Evolutionary conservation across 2,329 filamentous ascomycete genomes (phyloP).

Genomic region (Stagonosporopsis rhizophila): DNA sequence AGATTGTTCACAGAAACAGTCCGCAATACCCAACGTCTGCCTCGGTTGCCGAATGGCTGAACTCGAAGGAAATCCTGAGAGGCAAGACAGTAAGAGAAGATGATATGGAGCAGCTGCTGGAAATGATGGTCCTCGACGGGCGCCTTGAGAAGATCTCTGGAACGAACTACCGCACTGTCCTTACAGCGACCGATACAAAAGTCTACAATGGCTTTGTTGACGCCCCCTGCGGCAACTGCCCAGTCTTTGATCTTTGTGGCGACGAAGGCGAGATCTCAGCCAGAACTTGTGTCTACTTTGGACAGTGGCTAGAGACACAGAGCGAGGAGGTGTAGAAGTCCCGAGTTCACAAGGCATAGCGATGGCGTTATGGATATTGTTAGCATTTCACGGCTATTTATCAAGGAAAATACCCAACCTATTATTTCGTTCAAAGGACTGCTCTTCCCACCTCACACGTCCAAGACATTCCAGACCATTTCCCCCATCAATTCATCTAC

Average conservation of each 20-base stretch:
- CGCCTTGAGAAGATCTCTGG: conserved; percentile 71
- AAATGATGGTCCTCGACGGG: conserved; percentile 88
- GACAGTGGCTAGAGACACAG: conserved; percentile 71
- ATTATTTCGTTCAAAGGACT: neutral
- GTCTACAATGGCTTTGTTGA: conserved; percentile 81
- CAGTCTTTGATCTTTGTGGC: conserved; percentile 90
- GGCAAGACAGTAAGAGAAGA: conserved; percentile 69
- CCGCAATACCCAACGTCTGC: conserved; percentile 80
- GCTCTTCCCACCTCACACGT: neutral
- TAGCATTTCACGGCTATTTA: conserved; percentile 19
- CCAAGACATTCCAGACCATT: neutral
- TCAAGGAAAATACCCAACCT: conserved; percentile 20
- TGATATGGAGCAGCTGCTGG: conserved; percentile 84
- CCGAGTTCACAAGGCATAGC: conserved; percentile 29
- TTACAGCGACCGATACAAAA: conserved; percentile 51
- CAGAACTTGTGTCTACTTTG: conserved; percentile 89
- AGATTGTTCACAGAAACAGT: conserved; percentile 67
- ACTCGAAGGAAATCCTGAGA: conserved; percentile 71
- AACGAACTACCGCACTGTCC: conserved; percentile 58
- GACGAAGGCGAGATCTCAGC: conserved; percentile 91
- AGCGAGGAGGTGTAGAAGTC: conserved; percentile 34
- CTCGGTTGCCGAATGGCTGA: conserved; percentile 78
- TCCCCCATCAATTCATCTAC: neutral
- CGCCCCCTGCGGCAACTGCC: conserved; percentile 88
- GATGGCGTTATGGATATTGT: conserved; percentile 30